phyloP scores from a whole-genome alignment of 1,284 basidiomycete species.

The Porphyrellus sp. region DNA sequence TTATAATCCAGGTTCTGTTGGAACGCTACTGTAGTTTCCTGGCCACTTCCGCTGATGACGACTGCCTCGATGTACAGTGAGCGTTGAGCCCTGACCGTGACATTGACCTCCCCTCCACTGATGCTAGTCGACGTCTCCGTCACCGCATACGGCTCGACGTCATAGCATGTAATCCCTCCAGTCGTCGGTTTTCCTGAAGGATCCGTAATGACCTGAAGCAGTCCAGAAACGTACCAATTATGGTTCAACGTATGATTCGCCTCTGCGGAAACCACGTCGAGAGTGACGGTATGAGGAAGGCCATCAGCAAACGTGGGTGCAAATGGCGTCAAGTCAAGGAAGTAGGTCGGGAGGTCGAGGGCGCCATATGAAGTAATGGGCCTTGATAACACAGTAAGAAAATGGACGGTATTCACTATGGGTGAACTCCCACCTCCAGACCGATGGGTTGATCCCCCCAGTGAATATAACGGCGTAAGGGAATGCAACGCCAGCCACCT shows the following conservation, averaged over 20 bases:
- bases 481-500: constrained; percentile 70
- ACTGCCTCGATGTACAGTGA: constrained; percentile 47
- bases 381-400: constrained; percentile 34
- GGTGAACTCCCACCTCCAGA: constrained; percentile 55
- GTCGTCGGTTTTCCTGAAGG: constrained; percentile 60
- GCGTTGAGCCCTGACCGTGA: constrained; percentile 47
- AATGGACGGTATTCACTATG: not conserved
- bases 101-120: constrained; percentile 41
- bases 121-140: constrained; percentile 47
- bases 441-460: constrained; percentile 70
- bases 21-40: constrained; percentile 45
- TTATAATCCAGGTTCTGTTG: constrained; percentile 44
- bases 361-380: constrained; percentile 79
- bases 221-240: constrained; percentile 77
- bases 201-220: constrained; percentile 67
- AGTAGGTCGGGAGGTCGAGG: constrained; percentile 75
- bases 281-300: constrained; percentile 59
- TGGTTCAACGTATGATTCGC: constrained; percentile 58
- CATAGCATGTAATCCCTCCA: constrained; percentile 59
- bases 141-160: constrained; percentile 53
- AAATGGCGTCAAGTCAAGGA: constrained; percentile 77
- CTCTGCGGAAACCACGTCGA: constrained; percentile 75
- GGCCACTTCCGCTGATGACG: constrained; percentile 49
- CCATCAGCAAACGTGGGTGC: constrained; percentile 69
- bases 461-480: constrained; percentile 81